These are phyloP conservation scores for Chenopodium quinoa DNA, from an alignment of 148 eudicot genomes.

Conservation along the genomic window DNA sequence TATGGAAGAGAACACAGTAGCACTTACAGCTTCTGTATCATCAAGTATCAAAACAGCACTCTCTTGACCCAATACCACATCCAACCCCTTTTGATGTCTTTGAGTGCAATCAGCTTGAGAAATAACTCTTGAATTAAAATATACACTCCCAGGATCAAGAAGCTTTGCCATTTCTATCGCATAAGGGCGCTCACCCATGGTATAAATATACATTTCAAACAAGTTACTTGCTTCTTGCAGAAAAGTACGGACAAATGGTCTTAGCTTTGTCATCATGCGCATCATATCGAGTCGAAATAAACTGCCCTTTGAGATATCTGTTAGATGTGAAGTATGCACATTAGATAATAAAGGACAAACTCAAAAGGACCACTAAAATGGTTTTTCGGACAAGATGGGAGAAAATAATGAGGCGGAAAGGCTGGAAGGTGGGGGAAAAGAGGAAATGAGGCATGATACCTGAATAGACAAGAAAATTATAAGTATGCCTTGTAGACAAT, in stretches of 20 bases:
- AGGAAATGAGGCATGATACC: background rate
- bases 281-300: conserved; percentile 63
- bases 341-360: background rate
- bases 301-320: conserved; percentile 69
- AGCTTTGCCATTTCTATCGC: conserved; percentile 82
- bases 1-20: background rate
- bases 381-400: background rate
- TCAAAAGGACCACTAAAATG: background rate
- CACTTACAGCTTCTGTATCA: conserved; percentile 79
- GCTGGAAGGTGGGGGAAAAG: background rate
- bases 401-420: background rate
- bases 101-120: conserved; percentile 82
- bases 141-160: conserved; percentile 58
- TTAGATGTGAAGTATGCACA: background rate
- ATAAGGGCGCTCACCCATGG: conserved; percentile 89
- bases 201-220: conserved; percentile 95
- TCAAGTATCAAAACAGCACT: conserved; percentile 88
- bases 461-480: too few species aligned
- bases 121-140: conserved; percentile 67
- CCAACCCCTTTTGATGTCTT: conserved; percentile 84
- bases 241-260: conserved; percentile 81
- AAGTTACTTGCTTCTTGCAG: conserved; percentile 71
- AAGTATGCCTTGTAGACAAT: too few species aligned
- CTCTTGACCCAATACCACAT: conserved; percentile 81
- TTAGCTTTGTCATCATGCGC: conserved; percentile 89